These are phyloP conservation scores for Malassezia brasiliensis DNA, from an alignment of 1,284 basidiomycete genomes.

Conservation along the genomic window DNA sequence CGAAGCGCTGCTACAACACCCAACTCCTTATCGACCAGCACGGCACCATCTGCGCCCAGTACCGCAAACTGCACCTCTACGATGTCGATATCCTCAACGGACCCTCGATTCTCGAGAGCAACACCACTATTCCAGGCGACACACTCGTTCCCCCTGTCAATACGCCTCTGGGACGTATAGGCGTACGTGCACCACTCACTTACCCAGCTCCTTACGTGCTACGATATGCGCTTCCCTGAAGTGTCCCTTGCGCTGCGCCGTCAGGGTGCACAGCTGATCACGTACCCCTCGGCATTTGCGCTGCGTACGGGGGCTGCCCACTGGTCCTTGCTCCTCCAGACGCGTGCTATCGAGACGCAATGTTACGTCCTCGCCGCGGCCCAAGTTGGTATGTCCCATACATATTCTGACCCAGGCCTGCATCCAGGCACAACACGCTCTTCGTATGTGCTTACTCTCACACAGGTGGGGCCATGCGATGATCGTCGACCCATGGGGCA, in stretches of 20 bases:
- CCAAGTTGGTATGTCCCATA: conserved; percentile 39
- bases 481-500: conserved; percentile 46
- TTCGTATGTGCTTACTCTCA: conserved; percentile 19
- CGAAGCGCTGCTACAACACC: conserved; percentile 51
- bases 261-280: conserved; percentile 51
- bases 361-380: conserved; percentile 48
- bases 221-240: conserved; percentile 54
- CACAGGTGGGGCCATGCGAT: conserved; percentile 45
- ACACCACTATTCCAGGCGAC: conserved; percentile 49
- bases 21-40: conserved; percentile 50
- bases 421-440: conserved; percentile 34
- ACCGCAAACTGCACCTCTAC: conserved; percentile 53
- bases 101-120: conserved; percentile 38
- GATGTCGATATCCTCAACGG: conserved; percentile 51
- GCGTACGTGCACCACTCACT: conserved; percentile 7
- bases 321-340: conserved; percentile 44
- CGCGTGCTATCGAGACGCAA: conserved; percentile 50
- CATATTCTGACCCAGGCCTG: conserved; percentile 1
- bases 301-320: conserved; percentile 49
- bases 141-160: conserved; percentile 42
- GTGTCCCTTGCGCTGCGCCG: conserved; percentile 49
- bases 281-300: conserved; percentile 54
- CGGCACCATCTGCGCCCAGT: conserved; percentile 49
- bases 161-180: conserved; percentile 48
- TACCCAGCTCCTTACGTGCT: conserved; percentile 52